Base-by-base conservation (phyloP, 352 stramenopile genomes). In the Phytophthora aleatoria region DNA sequence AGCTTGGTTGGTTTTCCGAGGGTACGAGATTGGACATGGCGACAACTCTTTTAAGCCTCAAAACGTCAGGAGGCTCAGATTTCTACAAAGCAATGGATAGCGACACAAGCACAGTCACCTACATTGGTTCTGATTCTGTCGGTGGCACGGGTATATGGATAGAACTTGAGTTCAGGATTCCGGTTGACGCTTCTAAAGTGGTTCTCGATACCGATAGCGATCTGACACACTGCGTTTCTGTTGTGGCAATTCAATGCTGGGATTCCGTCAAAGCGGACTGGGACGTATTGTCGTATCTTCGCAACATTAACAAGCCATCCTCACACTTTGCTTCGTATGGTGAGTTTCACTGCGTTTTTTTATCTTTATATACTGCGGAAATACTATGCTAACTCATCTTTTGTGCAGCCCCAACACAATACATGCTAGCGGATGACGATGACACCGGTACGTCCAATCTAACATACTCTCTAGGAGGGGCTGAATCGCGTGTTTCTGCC, bases 1-100 rank as follows among this genome's bases (percentile, higher is more conserved):
- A 79, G 35, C 35, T 79, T 30, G 44, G 15, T 20, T 76, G 71
- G 71, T 79, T 76, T 59, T 74, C 62, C 0, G 57, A 73, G 24
- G 16, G 50, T 24, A 51, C 44, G 10, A 63, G 50, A n/a, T 2
- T 79, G 15, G 26, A 73, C 30, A 45, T 73, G 15, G 26, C n/a
- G n/a, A 56, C 50, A 26, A 10, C 27, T 8, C 11, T 70, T 15
- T 5, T 33, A 3, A 35, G n/a, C n/a, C 24, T 51, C 5, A 65
- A 38, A 12, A 33, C 67, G 13, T 79, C 71, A 5, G 41, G 75
- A 27, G 67, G 63, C 16, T 65, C 67, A 9, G 49, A 57, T 43
- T 28, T 76, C 1, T 5, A 51, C 6, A 47, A 61, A 7, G 58
- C 58, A 11, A 59, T 71, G 7, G 71, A 79, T 50, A 62, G 55